These are phyloP conservation scores for Colletotrichum acutatum DNA, from an alignment of 2,329 filamentous ascomycete species.

Conservation along the genomic window DNA sequence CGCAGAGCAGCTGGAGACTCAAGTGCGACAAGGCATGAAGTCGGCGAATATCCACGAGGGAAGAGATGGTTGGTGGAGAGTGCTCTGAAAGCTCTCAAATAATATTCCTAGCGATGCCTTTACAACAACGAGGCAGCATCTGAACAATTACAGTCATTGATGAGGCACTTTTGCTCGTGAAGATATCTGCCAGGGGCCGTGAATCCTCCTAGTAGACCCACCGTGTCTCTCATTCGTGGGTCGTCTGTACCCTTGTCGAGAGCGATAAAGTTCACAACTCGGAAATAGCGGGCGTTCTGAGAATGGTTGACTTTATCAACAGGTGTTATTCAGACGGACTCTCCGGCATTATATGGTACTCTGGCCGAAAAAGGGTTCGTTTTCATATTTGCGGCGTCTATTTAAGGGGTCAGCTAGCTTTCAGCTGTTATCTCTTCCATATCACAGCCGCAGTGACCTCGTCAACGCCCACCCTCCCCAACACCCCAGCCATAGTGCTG, in stretches of 20 bases:
- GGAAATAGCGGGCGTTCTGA: background rate
- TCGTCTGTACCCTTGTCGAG: background rate
- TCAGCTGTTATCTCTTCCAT: no score
- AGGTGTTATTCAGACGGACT: background rate
- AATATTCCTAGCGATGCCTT: no score
- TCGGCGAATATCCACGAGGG: background rate
- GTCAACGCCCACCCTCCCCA: background rate
- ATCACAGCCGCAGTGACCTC: background rate
- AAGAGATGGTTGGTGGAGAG: background rate
- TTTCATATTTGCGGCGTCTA: background rate
- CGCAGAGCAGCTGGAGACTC: background rate
- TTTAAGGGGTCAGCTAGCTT: background rate
- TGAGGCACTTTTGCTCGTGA: no score
- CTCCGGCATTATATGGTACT: background rate
- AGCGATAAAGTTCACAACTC: background rate
- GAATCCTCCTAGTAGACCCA: no score
- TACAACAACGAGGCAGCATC: no score
- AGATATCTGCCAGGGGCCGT: no score
- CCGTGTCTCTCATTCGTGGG: no score
- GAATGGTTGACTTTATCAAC: background rate
- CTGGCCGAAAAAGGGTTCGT: no score
- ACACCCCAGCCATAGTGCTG: background rate
- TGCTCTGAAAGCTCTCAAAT: no score
- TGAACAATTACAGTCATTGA: no score
- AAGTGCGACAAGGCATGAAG: background rate